Conservation (phyloP, 148 eudicot genomes). For the Rhododendron ovatum region DNA sequence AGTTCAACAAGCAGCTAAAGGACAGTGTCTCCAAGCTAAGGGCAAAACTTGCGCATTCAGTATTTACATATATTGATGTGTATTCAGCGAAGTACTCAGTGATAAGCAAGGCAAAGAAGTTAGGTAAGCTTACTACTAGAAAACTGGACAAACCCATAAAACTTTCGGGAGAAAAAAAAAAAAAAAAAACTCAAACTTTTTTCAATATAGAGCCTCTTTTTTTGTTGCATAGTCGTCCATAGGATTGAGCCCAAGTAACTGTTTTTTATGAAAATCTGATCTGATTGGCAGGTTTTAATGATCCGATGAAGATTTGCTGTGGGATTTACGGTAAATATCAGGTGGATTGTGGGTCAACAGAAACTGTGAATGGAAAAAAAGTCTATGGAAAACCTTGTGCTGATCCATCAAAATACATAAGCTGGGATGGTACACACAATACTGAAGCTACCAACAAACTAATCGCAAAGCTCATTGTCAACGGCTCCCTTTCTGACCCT, state of each 20-base stretch:
- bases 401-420: conserved; percentile 27
- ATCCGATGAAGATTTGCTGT: conserved; percentile 26
- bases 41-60: background rate
- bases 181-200: no score
- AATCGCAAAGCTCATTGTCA: conserved; percentile 18
- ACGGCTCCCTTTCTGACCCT: conserved; percentile 34
- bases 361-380: background rate
- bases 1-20: conserved; percentile 1
- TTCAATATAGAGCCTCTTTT: background rate
- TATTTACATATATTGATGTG: conserved; percentile 27
- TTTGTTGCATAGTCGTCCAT: background rate
- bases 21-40: background rate
- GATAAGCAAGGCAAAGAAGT: conserved; percentile 16
- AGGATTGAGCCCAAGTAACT: background rate
- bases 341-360: conserved; percentile 6
- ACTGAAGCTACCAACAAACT: conserved; percentile 32
- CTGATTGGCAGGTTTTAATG: conserved; percentile 28
- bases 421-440: conserved; percentile 47
- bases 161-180: no score
- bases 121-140: conserved; percentile 6
- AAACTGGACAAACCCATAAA: background rate
- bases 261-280: background rate
- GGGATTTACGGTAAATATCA: conserved; percentile 12
- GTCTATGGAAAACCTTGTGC: conserved; percentile 18
- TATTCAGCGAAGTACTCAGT: conserved; percentile 30